Base-by-base conservation (phyloP, 2,329 filamentous ascomycete species). In the Boeremia lycopersici region DNA sequence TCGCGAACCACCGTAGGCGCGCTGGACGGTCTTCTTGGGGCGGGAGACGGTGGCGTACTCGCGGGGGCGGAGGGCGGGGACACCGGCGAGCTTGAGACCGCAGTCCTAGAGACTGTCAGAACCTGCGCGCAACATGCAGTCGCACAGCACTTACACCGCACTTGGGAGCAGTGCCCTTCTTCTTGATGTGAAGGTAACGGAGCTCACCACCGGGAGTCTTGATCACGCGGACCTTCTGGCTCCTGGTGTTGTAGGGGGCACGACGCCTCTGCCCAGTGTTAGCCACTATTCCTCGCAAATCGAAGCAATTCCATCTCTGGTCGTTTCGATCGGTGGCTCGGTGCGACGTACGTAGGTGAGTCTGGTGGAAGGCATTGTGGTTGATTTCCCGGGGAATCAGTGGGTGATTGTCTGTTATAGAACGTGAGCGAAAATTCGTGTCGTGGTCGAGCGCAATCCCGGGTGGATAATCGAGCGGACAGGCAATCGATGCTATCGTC, bases 21-120 rank as follows among this genome's bases (percentile, higher is more conserved):
- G 92, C 85, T 95, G 91, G 79, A 99, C 95, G 75, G 91, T 96
- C 91, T 99, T 99, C 89, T 97, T 92, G 79, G 96, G 93, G 83
- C 93, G 92, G 77, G 93, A 97, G 83, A 99, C 89, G 79, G 89
- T 88, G 74, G 95, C 84, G 84, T 99, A 99, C 86, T 99, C 91
- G 84, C 93, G 93, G 77, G 95, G 95, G 78, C 95, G 92, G 78
- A 99, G 93, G 74, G 96, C 95, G 74, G 95, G 96, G 76, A 99
- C 93, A 81, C 95, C 95, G 78, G 91, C 87, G 76, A 99, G 89
- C 86, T 98, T 98, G 84, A 87, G 87, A 77, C 95, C 95, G 78
- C 96, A 99, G 86, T 99, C 95, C 86, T 96, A 91, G 11, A 35
- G 80, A 39, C 33, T 50, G 53, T 67, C 50, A 64, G 63, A 46